Conservation (phyloP, 208 protist species). For the Leptomonas seymouri region DNA sequence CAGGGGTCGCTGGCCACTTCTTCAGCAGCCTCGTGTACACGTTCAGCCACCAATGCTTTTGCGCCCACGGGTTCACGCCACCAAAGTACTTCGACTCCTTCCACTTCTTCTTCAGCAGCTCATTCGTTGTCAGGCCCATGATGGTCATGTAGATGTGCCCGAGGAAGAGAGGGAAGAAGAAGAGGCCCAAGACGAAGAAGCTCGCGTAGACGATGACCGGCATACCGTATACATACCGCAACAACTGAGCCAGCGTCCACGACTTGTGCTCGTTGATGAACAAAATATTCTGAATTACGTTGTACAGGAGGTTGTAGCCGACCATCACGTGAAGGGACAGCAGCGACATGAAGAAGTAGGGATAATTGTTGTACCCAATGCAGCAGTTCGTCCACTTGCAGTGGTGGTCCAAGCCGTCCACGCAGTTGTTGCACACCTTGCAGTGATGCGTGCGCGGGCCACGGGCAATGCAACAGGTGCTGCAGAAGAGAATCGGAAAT, state of each 20-base stretch:
- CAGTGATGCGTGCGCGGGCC: constrained; percentile 68
- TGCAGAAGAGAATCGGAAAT: constrained; percentile 52
- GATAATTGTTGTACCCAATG: constrained; percentile 67
- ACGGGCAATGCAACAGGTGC: constrained; percentile 53
- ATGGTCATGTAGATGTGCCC: constrained; percentile 45
- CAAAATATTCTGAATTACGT: constrained; percentile 30
- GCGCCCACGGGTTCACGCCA: constrained; percentile 55
- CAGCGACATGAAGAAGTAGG: constrained; percentile 49
- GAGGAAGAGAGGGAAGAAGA: constrained; percentile 41
- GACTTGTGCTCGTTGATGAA: constrained; percentile 30
- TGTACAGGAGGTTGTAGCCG: constrained; percentile 44
- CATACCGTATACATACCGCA: constrained; percentile 37
- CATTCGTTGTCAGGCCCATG: constrained; percentile 47
- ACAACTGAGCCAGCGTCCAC: constrained; percentile 15
- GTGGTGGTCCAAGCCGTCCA: constrained; percentile 73
- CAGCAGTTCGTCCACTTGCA: constrained; percentile 70
- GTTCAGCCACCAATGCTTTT: constrained; percentile 35
- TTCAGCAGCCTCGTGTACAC: constrained; percentile 24
- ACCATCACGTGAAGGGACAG: constrained; percentile 42
- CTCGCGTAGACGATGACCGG: constrained; percentile 39
- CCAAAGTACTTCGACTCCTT: constrained; percentile 37
- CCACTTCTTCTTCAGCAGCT: constrained; percentile 43
- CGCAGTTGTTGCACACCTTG: constrained; percentile 58
- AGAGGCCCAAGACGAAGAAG: constrained; percentile 44
- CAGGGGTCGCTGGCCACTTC: constrained; percentile 16